phyloP scores from a whole-genome alignment of 768 basidiomycete genomes.

The Trametes coccinea region DNA sequence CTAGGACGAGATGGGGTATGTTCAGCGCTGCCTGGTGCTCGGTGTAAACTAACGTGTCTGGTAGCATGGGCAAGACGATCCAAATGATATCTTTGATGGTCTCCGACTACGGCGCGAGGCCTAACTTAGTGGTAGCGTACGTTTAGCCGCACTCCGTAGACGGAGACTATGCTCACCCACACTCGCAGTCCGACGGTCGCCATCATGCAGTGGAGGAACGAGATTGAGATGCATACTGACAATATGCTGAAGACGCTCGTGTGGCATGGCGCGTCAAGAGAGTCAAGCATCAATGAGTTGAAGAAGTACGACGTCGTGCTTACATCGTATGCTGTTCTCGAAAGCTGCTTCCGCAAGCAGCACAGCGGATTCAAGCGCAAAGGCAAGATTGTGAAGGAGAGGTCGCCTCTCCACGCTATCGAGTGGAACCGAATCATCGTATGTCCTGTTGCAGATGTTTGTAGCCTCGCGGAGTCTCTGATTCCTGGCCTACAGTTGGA shows the following conservation, averaged over 20 bases:
- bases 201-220: slow-evolving; percentile 87
- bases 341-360: slow-evolving; percentile 92
- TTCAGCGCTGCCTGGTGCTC: slow-evolving; percentile 3
- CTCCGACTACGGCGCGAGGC: slow-evolving; percentile 64
- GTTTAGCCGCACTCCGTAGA: slow-evolving; percentile 30
- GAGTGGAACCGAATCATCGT: slow-evolving; percentile 83
- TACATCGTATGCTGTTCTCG: slow-evolving; percentile 86
- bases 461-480: not conserved
- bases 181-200: slow-evolving; percentile 48
- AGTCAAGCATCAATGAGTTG: slow-evolving; percentile 64
- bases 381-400: slow-evolving; percentile 81
- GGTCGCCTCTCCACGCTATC: slow-evolving; percentile 80
- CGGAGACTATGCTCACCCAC: not conserved
- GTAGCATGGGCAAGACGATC: slow-evolving; percentile 92
- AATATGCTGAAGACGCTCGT: slow-evolving; percentile 78
- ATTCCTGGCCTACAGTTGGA: slow-evolving; percentile 57
- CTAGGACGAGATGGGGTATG: slow-evolving; percentile 91
- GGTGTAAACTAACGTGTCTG: slow-evolving; percentile 2
- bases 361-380: slow-evolving; percentile 89
- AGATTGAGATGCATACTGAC: slow-evolving; percentile 83
- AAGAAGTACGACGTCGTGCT: slow-evolving; percentile 88
- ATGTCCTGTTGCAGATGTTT: not conserved
- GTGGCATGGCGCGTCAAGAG: slow-evolving; percentile 87
- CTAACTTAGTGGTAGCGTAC: slow-evolving; percentile 91
- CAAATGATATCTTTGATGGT: slow-evolving; percentile 92